Evolutionary conservation across 2,329 filamentous ascomycete species (phyloP), one percentile per base, ranked within the genome.

Genomic region (Colletotrichum eremochloae): DNA sequence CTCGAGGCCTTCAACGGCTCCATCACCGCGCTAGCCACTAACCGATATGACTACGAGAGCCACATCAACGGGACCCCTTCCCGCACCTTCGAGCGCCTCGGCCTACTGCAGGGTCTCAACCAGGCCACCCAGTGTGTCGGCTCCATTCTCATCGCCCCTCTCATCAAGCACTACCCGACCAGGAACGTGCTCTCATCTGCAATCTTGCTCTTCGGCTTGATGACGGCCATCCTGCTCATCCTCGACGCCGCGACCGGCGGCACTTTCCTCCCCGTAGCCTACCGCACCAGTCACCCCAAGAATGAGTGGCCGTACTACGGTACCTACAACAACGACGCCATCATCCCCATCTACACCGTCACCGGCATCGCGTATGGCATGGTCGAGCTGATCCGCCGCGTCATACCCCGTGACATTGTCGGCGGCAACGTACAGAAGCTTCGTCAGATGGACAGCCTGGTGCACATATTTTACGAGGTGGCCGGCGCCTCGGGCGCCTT

Each of bases 1-100:
- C 80, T 86, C 15, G 85, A 86, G 75, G 84, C 84, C 12, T 87
- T 87, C 79, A 86, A 85, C 75, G 85, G 85, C 1, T 86, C 85
- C 42, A 82, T 87, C 74, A 82, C 84, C 48, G 84, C 84, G 14
- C 79, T 86, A 3, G 84, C 85, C 14, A 86, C 84, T 5, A 87
- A 87, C 74, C 81, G 85, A 63, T 87, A 86, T 77, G 85, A 86
- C 76, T 65, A 60, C 29, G 70, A 70, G 36, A 61, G 53, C 36
- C 20, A 46, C 42, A 60, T 31, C 4, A 40, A n/a, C 4, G 55
- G 55, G 9, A 70, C 70, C 2, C 62, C 67, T 0, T 70, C 70
- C 1, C 67, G 70, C 29, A 86, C 84, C 1, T 86, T 86, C 67
- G 82, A 84, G 74, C 81, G 83, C 31, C 80, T 87, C 36, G 85